These are phyloP conservation scores for Penicillium sp. DNA, from an alignment of 2,329 filamentous ascomycete species.

Conservation along the genomic window DNA sequence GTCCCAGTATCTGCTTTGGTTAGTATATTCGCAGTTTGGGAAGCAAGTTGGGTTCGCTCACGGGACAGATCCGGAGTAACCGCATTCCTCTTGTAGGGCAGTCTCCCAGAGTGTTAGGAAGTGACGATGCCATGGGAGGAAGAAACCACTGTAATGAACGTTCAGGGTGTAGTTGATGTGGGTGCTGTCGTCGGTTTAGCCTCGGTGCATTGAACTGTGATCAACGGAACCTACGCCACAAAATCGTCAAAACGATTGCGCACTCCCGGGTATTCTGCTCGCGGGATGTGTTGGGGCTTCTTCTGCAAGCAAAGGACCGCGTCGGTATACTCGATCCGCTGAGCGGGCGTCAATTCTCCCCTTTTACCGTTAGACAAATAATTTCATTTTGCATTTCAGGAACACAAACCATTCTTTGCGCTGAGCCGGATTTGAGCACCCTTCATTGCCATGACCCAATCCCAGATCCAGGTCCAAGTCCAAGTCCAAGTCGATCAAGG, in stretches of 20 bases:
- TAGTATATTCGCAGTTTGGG: not conserved
- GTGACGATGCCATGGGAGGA: slow-evolving; percentile 37
- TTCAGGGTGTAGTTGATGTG: slow-evolving; percentile 32
- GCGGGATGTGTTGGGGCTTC: slow-evolving; percentile 19
- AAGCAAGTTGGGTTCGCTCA: not conserved
- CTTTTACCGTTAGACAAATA: slow-evolving; percentile 8
- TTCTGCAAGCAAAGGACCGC: slow-evolving; percentile 27
- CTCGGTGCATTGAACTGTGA: not conserved
- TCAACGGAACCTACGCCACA: slow-evolving; percentile 24
- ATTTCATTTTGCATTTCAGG: not conserved
- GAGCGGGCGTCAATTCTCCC: slow-evolving; percentile 16
- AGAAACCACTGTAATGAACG: slow-evolving; percentile 26
- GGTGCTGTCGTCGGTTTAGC: slow-evolving; percentile 1
- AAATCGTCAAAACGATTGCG: slow-evolving; percentile 31
- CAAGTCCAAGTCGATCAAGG: not conserved
- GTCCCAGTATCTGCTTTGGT: slow-evolving; percentile 45
- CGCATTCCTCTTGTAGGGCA: slow-evolving; percentile 35
- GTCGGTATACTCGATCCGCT: slow-evolving; percentile 28
- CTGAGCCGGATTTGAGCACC: not conserved
- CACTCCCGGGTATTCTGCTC: slow-evolving; percentile 25
- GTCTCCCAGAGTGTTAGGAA: slow-evolving; percentile 33
- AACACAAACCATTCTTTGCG: slow-evolving; percentile 21
- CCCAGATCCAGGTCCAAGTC: not conserved
- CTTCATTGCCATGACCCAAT: not conserved
- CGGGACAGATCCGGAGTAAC: slow-evolving; percentile 35